Conservation (phyloP, 305 asterid genomes). For the Fraxinus velutina region DNA sequence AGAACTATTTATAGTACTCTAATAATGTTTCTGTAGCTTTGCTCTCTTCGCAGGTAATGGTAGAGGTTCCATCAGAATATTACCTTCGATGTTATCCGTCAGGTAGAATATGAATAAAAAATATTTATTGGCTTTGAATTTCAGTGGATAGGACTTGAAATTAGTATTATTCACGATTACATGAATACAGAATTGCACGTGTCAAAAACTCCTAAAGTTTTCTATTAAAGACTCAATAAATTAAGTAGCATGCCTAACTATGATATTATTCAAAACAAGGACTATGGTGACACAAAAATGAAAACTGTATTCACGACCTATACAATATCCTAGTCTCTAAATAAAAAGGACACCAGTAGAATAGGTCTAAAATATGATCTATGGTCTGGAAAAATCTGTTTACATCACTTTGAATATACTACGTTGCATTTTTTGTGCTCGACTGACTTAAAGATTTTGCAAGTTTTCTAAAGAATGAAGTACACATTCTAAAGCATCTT, state of each 20-base stretch:
- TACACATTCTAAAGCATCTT: background rate
- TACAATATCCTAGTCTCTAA: background rate
- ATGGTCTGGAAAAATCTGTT: background rate
- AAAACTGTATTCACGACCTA: background rate
- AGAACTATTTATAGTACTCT: background rate
- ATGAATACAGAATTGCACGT: background rate
- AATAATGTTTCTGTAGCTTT: slow-evolving; percentile 1
- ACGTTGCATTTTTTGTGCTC: background rate
- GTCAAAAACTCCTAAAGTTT: background rate
- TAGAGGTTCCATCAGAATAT: background rate
- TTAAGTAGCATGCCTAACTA: background rate
- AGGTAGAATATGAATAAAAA: background rate
- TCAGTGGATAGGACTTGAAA: background rate
- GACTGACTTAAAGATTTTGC: background rate
- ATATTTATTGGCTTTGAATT: background rate
- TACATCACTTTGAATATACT: background rate
- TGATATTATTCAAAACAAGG: background rate
- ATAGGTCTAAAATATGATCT: background rate
- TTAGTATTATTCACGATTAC: background rate
- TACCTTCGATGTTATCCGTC: background rate
- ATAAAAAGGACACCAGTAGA: background rate
- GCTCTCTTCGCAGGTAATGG: slow-evolving; percentile 10
- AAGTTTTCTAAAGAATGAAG: background rate
- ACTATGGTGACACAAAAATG: background rate
- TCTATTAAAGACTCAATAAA: background rate